A percentile compares a stretch with the other conserved stretches of the same genome.
These are phyloP conservation scores for Amylocystis lapponica DNA, from an alignment of 768 basidiomycete genomes.

Conservation along the genomic window DNA sequence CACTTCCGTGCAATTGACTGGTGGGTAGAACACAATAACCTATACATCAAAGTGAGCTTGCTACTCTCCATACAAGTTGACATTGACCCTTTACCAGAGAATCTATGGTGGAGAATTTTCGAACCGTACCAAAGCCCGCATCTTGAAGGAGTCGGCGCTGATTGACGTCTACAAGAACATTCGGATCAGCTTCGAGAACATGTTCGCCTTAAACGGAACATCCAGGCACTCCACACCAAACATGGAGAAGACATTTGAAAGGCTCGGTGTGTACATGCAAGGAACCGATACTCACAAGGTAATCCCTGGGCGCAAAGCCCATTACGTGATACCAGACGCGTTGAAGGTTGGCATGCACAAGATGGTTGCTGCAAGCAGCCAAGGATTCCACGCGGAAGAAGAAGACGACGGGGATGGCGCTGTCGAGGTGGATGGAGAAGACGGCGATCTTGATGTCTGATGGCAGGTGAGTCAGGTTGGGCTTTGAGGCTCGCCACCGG, in stretches of 20 bases:
- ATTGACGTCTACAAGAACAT: not conserved
- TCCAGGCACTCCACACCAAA: not conserved
- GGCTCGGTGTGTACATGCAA: not conserved
- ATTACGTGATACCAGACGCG: not conserved
- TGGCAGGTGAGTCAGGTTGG: too few species aligned
- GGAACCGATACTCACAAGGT: not conserved
- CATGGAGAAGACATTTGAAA: not conserved
- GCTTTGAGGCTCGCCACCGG: too few species aligned
- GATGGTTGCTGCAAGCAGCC: not conserved
- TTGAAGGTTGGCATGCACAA: not conserved
- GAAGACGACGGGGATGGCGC: not conserved
- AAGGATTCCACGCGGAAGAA: not conserved
- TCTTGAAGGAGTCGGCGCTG: conserved; percentile 30
- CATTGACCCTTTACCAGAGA: conserved; percentile 10
- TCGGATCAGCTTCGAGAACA: not conserved
- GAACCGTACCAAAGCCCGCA: conserved; percentile 26
- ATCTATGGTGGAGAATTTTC: conserved; percentile 31
- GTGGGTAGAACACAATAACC: conserved; percentile 37
- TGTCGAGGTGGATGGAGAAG: not conserved
- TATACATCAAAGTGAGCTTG: conserved; percentile 35
- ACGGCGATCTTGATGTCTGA: not conserved
- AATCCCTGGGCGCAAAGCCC: not conserved
- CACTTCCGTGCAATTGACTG: conserved; percentile 33
- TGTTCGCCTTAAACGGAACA: not conserved
- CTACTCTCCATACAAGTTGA: not conserved